These are phyloP conservation scores for Brettanomyces bruxellensis DNA, from an alignment of 805 yeast species.

Conservation along the genomic window DNA sequence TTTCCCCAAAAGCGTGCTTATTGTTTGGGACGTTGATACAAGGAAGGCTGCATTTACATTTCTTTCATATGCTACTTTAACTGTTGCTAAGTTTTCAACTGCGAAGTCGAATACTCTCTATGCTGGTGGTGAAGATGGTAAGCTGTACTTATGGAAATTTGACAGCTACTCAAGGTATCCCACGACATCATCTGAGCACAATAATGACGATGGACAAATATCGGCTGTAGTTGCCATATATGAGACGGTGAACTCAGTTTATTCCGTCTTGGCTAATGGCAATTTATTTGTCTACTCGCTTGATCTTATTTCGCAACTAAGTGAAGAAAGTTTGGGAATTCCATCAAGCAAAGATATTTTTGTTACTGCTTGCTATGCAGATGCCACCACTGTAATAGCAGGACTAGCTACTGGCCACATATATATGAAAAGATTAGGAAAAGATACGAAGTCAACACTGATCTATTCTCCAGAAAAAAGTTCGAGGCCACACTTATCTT, in stretches of 20 bases:
- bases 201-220: not conserved
- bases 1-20: conserved; percentile 4
- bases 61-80: conserved; percentile 30
- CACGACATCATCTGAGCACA: not conserved
- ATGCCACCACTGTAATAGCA: conserved; percentile 11
- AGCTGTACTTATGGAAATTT: conserved; percentile 41
- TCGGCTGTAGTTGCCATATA: conserved; percentile 14
- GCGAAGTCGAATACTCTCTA: conserved; percentile 30
- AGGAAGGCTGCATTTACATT: conserved; percentile 21
- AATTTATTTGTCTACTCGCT: conserved; percentile 13
- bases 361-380: conserved; percentile 13
- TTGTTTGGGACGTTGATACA: conserved; percentile 24
- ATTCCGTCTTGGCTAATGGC: conserved; percentile 16
- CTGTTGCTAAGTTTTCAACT: conserved; percentile 31
- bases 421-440: conserved; percentile 6
- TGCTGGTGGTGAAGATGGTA: conserved; percentile 44
- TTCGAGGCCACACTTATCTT: too few species aligned
- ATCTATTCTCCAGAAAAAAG: too few species aligned
- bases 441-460: too few species aligned
- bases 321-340: conserved; percentile 5
- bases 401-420: conserved; percentile 18
- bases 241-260: conserved; percentile 19
- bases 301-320: conserved; percentile 13
- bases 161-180: conserved; percentile 23
- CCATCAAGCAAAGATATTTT: conserved; percentile 1